Base-by-base conservation (phyloP, 2,329 filamentous ascomycete species). In the Claviceps monticola region DNA sequence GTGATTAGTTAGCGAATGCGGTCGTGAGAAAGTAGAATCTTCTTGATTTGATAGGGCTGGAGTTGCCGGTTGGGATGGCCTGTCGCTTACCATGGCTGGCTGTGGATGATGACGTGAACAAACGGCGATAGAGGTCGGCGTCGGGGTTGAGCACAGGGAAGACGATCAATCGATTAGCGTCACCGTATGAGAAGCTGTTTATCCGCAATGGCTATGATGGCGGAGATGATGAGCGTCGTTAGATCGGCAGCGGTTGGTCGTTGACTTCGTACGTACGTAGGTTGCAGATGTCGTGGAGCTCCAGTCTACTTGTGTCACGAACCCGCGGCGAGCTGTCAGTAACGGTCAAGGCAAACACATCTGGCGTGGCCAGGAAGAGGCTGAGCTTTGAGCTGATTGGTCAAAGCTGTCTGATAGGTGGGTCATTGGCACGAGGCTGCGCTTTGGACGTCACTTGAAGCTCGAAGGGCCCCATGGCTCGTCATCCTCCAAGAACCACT, bases 1-100 rank as follows among this genome's bases (percentile, higher is more conserved):
- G 52, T 64, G 65, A 57, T 63, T 59, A 64, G 63, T 63, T 60
- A 64, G 63, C 58, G 19, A 21, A 19, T 41, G 26, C 36, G n/a
- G 41, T 19, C 41, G n/a, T 42, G 17, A 13, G 21, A 5, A 34
- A 34, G 9, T 34, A 34, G 9, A 4, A 13, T 21, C 8, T 42
- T 21, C 17, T 21, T 42, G 9, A 13, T 42, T 21, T 42, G 29
- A 34, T 34, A 9, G 7, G 29, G 29, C 29, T 34, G 29, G 29
- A 34, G 29, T 42, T 21, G 8, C 9, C 5, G 2, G 1, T 21
- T 14, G 13, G 39, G 19, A 23, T 7, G 41, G 5, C 19, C 9
- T 37, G 9, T 21, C 11, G 26, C 38, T 37, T 51, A 51, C 50
- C 50, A 51, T 51, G 45, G 26, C 50, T 46, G 23, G 29, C 45